These are phyloP conservation scores for Mycena albidolilacea DNA, from an alignment of 768 basidiomycete species.

Conservation along the genomic window DNA sequence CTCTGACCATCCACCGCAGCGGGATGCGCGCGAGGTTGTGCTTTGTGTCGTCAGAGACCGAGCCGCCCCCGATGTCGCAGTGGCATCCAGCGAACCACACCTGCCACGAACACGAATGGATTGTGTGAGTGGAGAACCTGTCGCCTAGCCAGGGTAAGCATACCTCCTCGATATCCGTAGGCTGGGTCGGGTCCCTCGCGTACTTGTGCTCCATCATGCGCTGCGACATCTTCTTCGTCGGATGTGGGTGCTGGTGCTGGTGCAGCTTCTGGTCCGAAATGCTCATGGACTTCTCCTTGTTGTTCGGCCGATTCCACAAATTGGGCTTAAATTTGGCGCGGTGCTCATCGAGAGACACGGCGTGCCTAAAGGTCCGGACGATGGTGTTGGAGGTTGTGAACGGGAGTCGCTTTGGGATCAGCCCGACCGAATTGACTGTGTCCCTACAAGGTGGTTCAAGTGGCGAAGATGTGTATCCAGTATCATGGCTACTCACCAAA, in stretches of 20 bases:
- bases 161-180: conserved; percentile 60
- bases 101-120: conserved; percentile 44
- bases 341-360: conserved; percentile 73
- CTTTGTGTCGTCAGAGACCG: conserved; percentile 57
- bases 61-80: conserved; percentile 71
- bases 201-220: conserved; percentile 46
- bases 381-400: conserved; percentile 71
- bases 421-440: conserved; percentile 75
- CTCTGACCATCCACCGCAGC: conserved; percentile 80
- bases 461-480: conserved; percentile 44
- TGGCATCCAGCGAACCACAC: conserved; percentile 47
- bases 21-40: conserved; percentile 66
- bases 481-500: conserved; percentile 57
- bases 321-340: conserved; percentile 69
- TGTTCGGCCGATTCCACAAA: conserved; percentile 12
- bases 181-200: conserved; percentile 32
- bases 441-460: conserved; percentile 59
- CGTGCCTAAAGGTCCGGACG: conserved; percentile 74
- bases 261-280: conserved; percentile 34
- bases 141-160: conserved; percentile 34
- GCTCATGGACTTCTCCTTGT: conserved; percentile 33
- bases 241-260: conserved; percentile 1
- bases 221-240: conserved; percentile 27
- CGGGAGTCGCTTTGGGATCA: conserved; percentile 67
- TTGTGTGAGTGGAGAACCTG: not conserved